phyloP scores from a whole-genome alignment of 352 stramenopile genomes.

The Globisporangium solare region DNA sequence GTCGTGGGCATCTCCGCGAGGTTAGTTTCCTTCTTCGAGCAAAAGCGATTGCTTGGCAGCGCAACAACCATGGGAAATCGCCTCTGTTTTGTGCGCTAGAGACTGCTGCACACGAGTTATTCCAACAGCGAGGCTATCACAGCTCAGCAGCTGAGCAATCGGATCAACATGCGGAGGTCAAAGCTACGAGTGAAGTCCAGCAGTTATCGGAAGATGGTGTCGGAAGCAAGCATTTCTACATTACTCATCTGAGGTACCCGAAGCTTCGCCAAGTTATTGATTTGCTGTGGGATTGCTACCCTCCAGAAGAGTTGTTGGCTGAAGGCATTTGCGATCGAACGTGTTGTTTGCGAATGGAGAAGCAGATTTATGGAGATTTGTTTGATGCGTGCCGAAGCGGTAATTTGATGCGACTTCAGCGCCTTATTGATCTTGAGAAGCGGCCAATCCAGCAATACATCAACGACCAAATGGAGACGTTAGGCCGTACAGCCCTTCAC shows the following conservation, averaged over 20 bases:
- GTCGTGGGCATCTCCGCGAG: constrained; percentile 38
- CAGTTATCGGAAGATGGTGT: background rate
- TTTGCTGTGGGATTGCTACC: constrained; percentile 55
- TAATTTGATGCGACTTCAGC: constrained; percentile 51
- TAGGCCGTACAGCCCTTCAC: constrained; percentile 46
- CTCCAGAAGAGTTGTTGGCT: constrained; percentile 20
- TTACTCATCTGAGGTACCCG: constrained; percentile 30
- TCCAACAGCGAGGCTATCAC: constrained; percentile 3
- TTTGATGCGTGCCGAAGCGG: constrained; percentile 44
- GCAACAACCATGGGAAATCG: constrained; percentile 50
- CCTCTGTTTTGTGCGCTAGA: constrained; percentile 49
- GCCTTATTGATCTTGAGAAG: constrained; percentile 56
- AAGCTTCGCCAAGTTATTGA: constrained; percentile 63
- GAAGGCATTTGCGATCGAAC: constrained; percentile 26
- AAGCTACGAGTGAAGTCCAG: background rate
- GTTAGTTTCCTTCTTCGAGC: constrained; percentile 48
- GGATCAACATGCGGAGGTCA: background rate
- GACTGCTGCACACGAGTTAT: constrained; percentile 23
- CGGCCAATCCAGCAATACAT: constrained; percentile 39
- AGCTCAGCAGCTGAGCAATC: constrained; percentile 7
- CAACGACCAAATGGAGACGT: constrained; percentile 34
- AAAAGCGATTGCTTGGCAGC: constrained; percentile 26
- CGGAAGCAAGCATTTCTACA: constrained; percentile 35
- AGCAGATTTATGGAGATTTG: constrained; percentile 51
- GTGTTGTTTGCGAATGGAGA: constrained; percentile 43